Conservation (phyloP, 352 stramenopile genomes). For the Globisporangium alternatum region DNA sequence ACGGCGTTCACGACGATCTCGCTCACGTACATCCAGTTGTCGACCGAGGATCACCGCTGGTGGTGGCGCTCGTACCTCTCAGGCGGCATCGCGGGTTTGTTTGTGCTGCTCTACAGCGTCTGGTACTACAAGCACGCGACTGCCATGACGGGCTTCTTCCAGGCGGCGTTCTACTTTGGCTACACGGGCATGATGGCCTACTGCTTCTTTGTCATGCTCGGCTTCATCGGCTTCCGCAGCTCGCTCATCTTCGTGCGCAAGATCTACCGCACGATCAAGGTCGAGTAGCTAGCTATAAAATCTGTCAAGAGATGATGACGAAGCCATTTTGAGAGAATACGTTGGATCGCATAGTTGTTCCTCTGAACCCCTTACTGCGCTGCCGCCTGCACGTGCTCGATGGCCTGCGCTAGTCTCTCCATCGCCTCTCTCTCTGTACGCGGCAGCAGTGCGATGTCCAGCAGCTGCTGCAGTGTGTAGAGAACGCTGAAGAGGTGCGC, state of each 20-base stretch:
- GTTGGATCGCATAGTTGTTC: not conserved
- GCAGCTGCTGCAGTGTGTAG: conserved; percentile 32
- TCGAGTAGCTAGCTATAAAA: no score
- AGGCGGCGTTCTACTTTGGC: conserved; percentile 97
- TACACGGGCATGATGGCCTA: conserved; percentile 97
- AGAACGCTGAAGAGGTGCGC: conserved; percentile 30
- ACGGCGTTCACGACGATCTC: conserved; percentile 97
- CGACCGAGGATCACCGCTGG: conserved; percentile 95
- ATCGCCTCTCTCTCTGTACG: conserved; percentile 19
- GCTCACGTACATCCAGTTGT: conserved; percentile 97
- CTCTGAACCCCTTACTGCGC: no score
- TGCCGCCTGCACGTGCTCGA: conserved; percentile 20
- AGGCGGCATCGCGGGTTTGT: conserved; percentile 93
- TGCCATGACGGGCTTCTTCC: conserved; percentile 94
- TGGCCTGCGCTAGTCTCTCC: conserved; percentile 20
- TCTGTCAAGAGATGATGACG: not conserved
- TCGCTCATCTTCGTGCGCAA: conserved; percentile 96
- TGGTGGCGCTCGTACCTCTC: conserved; percentile 97
- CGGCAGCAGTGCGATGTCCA: conserved; percentile 28
- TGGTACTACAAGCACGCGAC: conserved; percentile 95
- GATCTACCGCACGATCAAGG: conserved; percentile 97
- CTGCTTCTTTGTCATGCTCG: conserved; percentile 97
- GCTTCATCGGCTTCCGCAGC: conserved; percentile 94
- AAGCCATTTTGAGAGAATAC: no score
- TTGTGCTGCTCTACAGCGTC: conserved; percentile 96